phyloP scores from a whole-genome alignment of 257 asterid species.

The Solanum virginianum region DNA sequence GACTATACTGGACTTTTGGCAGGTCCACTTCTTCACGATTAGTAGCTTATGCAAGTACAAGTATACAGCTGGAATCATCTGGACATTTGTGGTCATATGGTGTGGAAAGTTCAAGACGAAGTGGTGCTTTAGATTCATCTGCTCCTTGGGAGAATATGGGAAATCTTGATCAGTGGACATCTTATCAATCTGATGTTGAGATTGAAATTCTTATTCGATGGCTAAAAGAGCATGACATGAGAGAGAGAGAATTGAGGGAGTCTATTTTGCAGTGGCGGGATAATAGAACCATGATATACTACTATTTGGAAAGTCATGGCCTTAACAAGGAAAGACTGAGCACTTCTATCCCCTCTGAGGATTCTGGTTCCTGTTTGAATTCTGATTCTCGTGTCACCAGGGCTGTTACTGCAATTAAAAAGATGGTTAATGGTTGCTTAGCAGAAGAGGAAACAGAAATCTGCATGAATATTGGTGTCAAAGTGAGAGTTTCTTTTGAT shows the following conservation, averaged over 20 bases:
- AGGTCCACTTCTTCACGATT: conserved; percentile 43
- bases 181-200: conserved; percentile 50
- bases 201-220: conserved; percentile 57
- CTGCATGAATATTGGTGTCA: conserved; percentile 15
- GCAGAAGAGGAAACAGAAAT: conserved; percentile 15
- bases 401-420: conserved; percentile 49
- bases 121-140: conserved; percentile 4
- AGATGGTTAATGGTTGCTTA: conserved; percentile 32
- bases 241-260: conserved; percentile 76
- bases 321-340: conserved; percentile 13
- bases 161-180: conserved; percentile 56
- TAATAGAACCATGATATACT: conserved; percentile 27
- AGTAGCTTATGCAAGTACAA: conserved; percentile 40
- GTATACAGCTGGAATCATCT: conserved; percentile 19
- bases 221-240: conserved; percentile 53
- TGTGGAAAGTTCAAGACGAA: conserved; percentile 2
- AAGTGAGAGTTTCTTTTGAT: conserved; percentile 9
- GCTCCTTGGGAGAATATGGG: conserved; percentile 24
- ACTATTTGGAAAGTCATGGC: conserved; percentile 25
- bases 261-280: conserved; percentile 46
- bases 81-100: background rate
- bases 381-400: conserved; percentile 38
- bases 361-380: conserved; percentile 14
- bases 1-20: conserved; percentile 64
- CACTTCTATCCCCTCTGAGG: conserved; percentile 6